Conservation (phyloP, 2,329 filamentous ascomycete species). For the Paecilomyces sp. region DNA sequence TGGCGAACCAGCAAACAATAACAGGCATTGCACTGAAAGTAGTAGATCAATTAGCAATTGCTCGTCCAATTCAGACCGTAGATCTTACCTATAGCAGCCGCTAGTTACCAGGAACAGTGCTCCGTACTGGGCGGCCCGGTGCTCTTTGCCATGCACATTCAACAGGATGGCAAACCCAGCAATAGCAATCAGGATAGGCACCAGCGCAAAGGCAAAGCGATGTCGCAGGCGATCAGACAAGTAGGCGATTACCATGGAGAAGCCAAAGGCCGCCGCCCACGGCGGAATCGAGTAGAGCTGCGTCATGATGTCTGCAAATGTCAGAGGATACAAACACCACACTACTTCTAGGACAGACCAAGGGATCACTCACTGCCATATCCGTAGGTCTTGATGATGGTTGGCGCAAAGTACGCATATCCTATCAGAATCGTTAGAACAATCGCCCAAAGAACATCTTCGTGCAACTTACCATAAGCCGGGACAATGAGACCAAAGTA, state of each 20-base stretch:
- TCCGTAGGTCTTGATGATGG: constrained; percentile 61
- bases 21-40: constrained; percentile 72
- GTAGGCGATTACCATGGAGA: constrained; percentile 68
- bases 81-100: constrained; percentile 56
- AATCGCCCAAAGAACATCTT: not conserved
- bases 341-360: not conserved
- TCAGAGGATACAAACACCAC: too few relatives aligned
- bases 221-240: constrained; percentile 66
- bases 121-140: constrained; percentile 62
- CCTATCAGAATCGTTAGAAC: constrained; percentile 18
- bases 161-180: constrained; percentile 70
- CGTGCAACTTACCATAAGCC: constrained; percentile 50
- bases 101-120: constrained; percentile 76
- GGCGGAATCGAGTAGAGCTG: constrained; percentile 48
- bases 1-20: constrained; percentile 74
- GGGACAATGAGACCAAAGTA: constrained; percentile 75
- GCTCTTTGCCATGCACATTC: constrained; percentile 53
- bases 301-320: constrained; percentile 37
- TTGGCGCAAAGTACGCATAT: constrained; percentile 70
- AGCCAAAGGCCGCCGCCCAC: constrained; percentile 67
- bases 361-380: constrained; percentile 41
- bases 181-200: constrained; percentile 62
- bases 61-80: not conserved
- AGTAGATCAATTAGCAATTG: not conserved
- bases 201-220: constrained; percentile 65